phyloP scores from a whole-genome alignment of 2,329 filamentous ascomycete species.

The Trichoderma gracile region DNA sequence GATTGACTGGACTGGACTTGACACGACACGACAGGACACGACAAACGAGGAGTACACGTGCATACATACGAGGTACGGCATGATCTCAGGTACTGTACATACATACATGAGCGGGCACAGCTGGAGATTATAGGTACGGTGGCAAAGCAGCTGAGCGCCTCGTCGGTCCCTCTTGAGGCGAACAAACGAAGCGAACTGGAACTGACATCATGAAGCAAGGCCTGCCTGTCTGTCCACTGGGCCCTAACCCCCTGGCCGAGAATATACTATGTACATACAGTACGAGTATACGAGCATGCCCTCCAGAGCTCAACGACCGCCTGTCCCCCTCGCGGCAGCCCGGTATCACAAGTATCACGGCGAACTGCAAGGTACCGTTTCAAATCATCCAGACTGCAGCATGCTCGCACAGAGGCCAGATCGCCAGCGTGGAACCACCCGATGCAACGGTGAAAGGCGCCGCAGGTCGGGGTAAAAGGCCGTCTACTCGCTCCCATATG shows the following conservation, averaged over 20 bases:
- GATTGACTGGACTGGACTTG: not conserved
- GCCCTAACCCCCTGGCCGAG: not conserved
- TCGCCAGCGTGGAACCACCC: conserved; percentile 26
- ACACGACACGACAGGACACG: not conserved
- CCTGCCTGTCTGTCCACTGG: not conserved
- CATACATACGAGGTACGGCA: too few species aligned
- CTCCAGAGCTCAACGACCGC: not conserved
- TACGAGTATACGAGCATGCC: too few species aligned
- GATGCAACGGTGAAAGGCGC: conserved; percentile 24
- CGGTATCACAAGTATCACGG: conserved; percentile 3
- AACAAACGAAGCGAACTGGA: too few species aligned
- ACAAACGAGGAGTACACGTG: not conserved
- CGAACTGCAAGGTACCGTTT: conserved; percentile 26
- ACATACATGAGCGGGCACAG: too few species aligned
- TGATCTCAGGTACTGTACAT: too few species aligned
- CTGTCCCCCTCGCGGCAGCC: not conserved
- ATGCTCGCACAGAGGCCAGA: conserved; percentile 22
- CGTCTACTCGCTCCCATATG: not conserved
- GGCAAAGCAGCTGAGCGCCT: too few species aligned
- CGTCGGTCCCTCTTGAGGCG: too few species aligned
- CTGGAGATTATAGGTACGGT: too few species aligned
- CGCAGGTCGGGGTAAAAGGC: conserved; percentile 19
- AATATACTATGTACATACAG: too few species aligned
- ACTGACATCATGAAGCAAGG: too few species aligned
- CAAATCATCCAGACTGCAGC: conserved; percentile 1